Evolutionary conservation across 106 monocot species (phyloP).

Genomic region (Phalaenopsis equestris): DNA sequence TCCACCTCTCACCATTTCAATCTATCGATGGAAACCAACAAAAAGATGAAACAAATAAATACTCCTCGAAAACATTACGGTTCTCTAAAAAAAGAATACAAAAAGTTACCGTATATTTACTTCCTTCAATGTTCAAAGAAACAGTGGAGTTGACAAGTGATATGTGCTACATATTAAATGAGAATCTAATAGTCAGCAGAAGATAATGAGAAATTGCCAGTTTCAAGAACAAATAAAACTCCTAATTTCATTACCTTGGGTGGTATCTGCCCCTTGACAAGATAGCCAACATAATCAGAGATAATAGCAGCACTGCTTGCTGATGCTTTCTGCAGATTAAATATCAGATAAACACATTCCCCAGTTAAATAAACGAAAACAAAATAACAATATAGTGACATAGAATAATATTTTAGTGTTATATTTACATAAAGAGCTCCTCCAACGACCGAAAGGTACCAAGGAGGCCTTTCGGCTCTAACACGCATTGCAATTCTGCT

Average conservation of each 20-base stretch:
- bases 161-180: conserved; percentile 71
- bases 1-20: conserved; percentile 91
- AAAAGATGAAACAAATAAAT: conserved; percentile 8
- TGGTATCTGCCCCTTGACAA: conserved; percentile 95
- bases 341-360: conserved; percentile 9
- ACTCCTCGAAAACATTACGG: background rate
- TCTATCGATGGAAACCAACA: conserved; percentile 30
- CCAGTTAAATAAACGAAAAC: background rate
- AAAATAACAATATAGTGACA: background rate
- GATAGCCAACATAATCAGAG: conserved; percentile 96
- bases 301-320: conserved; percentile 86
- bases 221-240: background rate
- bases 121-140: conserved; percentile 93
- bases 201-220: background rate
- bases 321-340: conserved; percentile 73
- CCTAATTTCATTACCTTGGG: conserved; percentile 52
- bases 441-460: conserved; percentile 98
- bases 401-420: background rate
- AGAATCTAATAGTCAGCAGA: background rate
- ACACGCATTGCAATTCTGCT: conserved; percentile 98
- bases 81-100: background rate
- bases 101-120: conserved; percentile 83
- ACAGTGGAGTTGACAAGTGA: conserved; percentile 80
- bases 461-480: conserved; percentile 98
- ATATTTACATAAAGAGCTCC: conserved; percentile 89